Conservation (phyloP, 805 yeast genomes). For the Barnettozyma pratensis region DNA sequence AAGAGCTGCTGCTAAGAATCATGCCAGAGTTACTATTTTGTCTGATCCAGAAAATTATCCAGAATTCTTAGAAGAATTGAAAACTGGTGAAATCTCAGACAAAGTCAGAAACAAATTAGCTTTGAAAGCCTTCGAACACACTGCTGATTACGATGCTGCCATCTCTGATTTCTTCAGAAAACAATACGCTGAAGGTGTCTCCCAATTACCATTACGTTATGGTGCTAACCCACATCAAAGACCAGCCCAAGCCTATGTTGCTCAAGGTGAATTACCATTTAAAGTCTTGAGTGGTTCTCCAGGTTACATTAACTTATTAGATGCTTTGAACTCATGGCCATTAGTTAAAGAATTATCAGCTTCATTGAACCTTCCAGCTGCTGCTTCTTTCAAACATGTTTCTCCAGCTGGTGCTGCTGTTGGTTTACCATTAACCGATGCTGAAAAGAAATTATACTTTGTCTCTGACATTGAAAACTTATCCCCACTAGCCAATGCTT, state of each 20-base stretch:
- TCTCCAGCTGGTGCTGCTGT: constrained; percentile 99
- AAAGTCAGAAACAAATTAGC: constrained; percentile 81
- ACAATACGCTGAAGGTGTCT: constrained; percentile 83
- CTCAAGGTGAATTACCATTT: constrained; percentile 86
- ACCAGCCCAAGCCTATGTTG: constrained; percentile 95
- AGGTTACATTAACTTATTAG: constrained; percentile 94
- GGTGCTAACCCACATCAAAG: constrained; percentile 99
- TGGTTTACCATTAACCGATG: constrained; percentile 85
- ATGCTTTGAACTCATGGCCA: constrained; percentile 98
- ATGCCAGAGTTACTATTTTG: constrained; percentile 89
- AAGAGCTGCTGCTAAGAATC: constrained; percentile 99
- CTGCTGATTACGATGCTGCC: constrained; percentile 95
- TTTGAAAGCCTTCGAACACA: constrained; percentile 95
- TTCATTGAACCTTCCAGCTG: constrained; percentile 92
- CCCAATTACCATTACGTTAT: constrained; percentile 92
- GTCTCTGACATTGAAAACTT: constrained; percentile 92
- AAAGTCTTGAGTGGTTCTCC: constrained; percentile 93
- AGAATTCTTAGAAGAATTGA: constrained; percentile 74
- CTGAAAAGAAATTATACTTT: constrained; percentile 92
- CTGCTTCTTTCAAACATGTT: constrained; percentile 98
- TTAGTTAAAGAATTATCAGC: constrained; percentile 95
- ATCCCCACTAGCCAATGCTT: constrained; percentile 95
- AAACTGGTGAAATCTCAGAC: constrained; percentile 60
- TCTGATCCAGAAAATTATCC: constrained; percentile 95
- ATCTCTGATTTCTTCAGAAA: constrained; percentile 97